A percentile compares a stretch with the other conserved stretches of the same genome.
Conservation (phyloP, 176 grass and related monocot species). For the Triticum timopheevii region DNA sequence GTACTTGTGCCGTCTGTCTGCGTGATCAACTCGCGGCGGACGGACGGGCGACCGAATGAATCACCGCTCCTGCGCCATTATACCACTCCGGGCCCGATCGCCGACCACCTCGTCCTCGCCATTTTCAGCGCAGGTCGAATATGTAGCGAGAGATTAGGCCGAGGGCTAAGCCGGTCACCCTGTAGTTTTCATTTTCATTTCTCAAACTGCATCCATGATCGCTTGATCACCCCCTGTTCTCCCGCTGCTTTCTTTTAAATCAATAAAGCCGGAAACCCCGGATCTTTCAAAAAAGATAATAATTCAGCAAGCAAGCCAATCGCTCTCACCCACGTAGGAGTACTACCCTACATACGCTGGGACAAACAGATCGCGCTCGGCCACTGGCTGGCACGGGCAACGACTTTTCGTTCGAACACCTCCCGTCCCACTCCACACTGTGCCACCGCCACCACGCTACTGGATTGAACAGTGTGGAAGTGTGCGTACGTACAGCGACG, state of each 20-base stretch:
- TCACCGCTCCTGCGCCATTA: not conserved
- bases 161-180: too few relatives aligned
- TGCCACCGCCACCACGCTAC: not conserved
- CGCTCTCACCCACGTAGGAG: not conserved
- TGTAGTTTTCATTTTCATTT: too few relatives aligned
- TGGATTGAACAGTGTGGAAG: not conserved
- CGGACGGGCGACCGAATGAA: not conserved
- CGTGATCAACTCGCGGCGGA: not conserved
- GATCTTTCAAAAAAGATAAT: not conserved
- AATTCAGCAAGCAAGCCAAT: not conserved
- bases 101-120: slow-evolving; percentile 20
- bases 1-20: not conserved
- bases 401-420: not conserved
- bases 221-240: too few relatives aligned
- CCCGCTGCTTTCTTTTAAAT: too few relatives aligned
- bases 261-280: too few relatives aligned
- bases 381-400: not conserved
- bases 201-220: too few relatives aligned
- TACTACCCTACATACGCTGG: not conserved
- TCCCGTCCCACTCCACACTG: not conserved
- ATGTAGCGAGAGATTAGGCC: too few relatives aligned
- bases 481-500: not conserved
- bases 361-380: not conserved
- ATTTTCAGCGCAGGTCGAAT: not conserved
- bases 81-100: not conserved